Percentiles rank a stretch among this genome's conserved stretches.
phyloP scores from a whole-genome alignment of 495 filamentous ascomycete species.

The Immersiella caudata region DNA sequence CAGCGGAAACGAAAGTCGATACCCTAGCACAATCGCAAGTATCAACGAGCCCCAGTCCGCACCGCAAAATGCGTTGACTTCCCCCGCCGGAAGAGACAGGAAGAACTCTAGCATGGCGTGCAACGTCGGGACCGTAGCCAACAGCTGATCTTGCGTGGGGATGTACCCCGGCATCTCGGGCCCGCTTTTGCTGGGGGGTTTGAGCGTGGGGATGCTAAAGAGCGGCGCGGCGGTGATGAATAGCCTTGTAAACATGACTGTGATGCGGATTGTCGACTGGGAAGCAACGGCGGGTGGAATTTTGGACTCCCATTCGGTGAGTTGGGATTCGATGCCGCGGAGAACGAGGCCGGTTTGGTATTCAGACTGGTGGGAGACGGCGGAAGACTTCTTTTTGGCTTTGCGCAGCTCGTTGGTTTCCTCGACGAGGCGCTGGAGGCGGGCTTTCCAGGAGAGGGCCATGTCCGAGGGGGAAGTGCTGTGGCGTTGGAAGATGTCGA shows the following conservation, averaged over 20 bases:
- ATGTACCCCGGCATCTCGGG: slow-evolving; percentile 12
- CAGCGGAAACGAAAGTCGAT: slow-evolving; percentile 46
- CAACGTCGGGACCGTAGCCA: slow-evolving; percentile 24
- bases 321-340: slow-evolving; percentile 46
- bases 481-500: slow-evolving; percentile 38
- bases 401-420: slow-evolving; percentile 41
- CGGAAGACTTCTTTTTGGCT: slow-evolving; percentile 10
- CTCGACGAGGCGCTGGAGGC: slow-evolving; percentile 42
- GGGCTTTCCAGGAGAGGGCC: slow-evolving; percentile 46
- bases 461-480: slow-evolving; percentile 38
- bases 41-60: slow-evolving; percentile 43
- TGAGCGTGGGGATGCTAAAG: slow-evolving; percentile 31
- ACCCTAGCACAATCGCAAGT: slow-evolving; percentile 41
- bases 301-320: slow-evolving; percentile 41
- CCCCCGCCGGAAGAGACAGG: slow-evolving; percentile 22
- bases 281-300: slow-evolving; percentile 35
- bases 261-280: slow-evolving; percentile 36
- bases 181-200: slow-evolving; percentile 10
- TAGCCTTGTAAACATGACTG: slow-evolving; percentile 37
- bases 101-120: slow-evolving; percentile 37
- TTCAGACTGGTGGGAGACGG: slow-evolving; percentile 32
- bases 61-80: slow-evolving; percentile 38
- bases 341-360: slow-evolving; percentile 45
- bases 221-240: slow-evolving; percentile 43
- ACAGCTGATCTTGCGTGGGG: slow-evolving; percentile 24